Conservation (phyloP, 1,284 basidiomycete genomes). For the Moniliophthora roreri region DNA sequence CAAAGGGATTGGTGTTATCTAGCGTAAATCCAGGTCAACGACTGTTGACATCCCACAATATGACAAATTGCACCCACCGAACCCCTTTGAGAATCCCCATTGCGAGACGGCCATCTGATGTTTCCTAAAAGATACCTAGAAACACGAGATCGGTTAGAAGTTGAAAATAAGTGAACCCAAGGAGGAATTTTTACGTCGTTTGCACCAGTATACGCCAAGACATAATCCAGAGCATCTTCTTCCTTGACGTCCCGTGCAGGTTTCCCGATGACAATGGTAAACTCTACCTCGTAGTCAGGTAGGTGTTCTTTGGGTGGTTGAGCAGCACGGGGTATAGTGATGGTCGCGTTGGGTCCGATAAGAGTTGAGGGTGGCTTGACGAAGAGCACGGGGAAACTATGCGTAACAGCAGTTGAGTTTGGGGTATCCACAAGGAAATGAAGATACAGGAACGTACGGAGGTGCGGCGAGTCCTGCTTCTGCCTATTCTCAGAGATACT, state of each 20-base stretch:
- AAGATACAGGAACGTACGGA: conserved; percentile 40
- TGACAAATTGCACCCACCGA: conserved; percentile 45
- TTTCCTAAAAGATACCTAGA: conserved; percentile 74
- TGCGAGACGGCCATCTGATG: conserved; percentile 76
- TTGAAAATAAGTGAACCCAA: not conserved
- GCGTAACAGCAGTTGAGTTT: not conserved
- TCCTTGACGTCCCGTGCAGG: conserved; percentile 76
- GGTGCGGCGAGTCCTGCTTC: conserved; percentile 67
- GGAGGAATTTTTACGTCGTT: conserved; percentile 61
- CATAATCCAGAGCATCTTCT: conserved; percentile 76
- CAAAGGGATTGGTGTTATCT: conserved; percentile 78
- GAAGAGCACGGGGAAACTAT: conserved; percentile 72
- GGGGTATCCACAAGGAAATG: not conserved
- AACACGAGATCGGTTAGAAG: no score
- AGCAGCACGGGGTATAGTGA: conserved; percentile 67
- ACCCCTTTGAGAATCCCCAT: conserved; percentile 85
- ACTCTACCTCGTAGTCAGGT: conserved; percentile 88
- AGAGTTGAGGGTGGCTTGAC: conserved; percentile 77
- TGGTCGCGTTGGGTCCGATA: conserved; percentile 66
- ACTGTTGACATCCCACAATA: not conserved
- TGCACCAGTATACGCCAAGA: conserved; percentile 77
- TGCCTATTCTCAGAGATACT: conserved; percentile 37
- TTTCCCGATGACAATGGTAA: conserved; percentile 85
- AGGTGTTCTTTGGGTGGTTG: conserved; percentile 72
- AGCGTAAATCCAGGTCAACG: conserved; percentile 1